Evolutionary conservation across 2,329 filamentous ascomycete species (phyloP).

Genomic region (Pseudocercospora cruenta): DNA sequence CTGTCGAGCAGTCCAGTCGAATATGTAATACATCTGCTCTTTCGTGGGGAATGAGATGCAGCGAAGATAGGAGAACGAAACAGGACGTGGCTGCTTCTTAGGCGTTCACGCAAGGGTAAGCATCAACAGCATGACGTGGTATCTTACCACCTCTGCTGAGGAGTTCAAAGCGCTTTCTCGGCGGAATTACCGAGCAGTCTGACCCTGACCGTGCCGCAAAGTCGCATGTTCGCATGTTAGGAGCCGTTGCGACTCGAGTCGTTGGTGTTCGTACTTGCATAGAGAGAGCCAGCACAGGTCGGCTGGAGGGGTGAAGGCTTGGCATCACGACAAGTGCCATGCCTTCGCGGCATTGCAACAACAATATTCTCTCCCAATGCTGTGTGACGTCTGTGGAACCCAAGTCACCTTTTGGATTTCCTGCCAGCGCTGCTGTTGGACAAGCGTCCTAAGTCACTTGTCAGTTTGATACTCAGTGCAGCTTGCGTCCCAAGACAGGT

Average conservation of each 20-base stretch:
- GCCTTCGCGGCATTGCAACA: not conserved
- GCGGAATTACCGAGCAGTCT: not conserved
- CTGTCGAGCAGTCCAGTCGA: not conserved
- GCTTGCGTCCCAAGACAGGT: not conserved
- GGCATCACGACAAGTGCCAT: not conserved
- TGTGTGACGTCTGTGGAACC: not conserved
- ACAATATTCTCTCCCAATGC: not conserved
- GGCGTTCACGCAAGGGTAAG: not conserved
- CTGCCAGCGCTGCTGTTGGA: not conserved
- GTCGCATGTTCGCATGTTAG: not conserved
- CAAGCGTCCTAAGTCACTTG: not conserved
- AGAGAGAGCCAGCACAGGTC: not conserved
- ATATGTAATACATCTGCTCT: not conserved
- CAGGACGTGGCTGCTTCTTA: not conserved
- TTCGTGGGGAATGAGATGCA: not conserved
- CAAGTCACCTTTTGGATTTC: not conserved
- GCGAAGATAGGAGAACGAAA: not conserved
- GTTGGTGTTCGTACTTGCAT: not conserved
- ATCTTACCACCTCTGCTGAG: slow-evolving; percentile 4
- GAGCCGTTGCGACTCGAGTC: not conserved
- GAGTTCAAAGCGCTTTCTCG: not conserved
- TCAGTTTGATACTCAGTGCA: not conserved
- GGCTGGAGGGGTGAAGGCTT: not conserved
- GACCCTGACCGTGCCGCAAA: not conserved
- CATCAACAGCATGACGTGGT: not conserved